phyloP scores from a whole-genome alignment of 1,139 yeast genomes.

The Kodamaea alishanica region DNA sequence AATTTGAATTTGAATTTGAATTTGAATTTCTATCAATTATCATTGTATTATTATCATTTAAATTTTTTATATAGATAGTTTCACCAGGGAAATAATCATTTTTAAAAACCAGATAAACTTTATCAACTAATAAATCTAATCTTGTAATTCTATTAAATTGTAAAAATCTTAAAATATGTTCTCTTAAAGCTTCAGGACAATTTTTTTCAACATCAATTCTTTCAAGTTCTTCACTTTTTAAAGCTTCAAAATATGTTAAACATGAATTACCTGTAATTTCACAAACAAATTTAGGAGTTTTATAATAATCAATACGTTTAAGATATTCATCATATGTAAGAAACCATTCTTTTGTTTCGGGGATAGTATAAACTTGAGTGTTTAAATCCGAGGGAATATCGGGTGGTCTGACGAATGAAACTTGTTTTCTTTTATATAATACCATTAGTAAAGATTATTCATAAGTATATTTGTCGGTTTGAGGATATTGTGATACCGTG shows the following conservation, averaged over 20 bases:
- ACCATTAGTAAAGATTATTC: slow-evolving; percentile 53
- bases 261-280: slow-evolving; percentile 95
- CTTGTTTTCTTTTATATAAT: slow-evolving; percentile 68
- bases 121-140: slow-evolving; percentile 82
- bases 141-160: slow-evolving; percentile 85
- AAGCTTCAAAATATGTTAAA: slow-evolving; percentile 85
- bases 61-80: slow-evolving; percentile 54
- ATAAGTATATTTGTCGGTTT: neutral
- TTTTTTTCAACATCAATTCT: slow-evolving; percentile 68
- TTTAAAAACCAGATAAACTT: slow-evolving; percentile 70
- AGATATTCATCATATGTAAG: slow-evolving; percentile 70
- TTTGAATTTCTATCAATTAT: neutral
- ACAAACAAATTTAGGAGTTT: slow-evolving; percentile 79
- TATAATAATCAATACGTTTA: slow-evolving; percentile 64
- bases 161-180: slow-evolving; percentile 79
- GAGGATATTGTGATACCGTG: neutral
- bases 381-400: slow-evolving; percentile 50
- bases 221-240: slow-evolving; percentile 68
- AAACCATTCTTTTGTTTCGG: slow-evolving; percentile 89
- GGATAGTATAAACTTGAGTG: slow-evolving; percentile 70
- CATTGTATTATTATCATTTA: slow-evolving; percentile 3
- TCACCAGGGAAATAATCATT: slow-evolving; percentile 93
- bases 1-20: too few species aligned
- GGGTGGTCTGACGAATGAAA: slow-evolving; percentile 54
- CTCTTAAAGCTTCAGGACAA: slow-evolving; percentile 89